Percentiles rank a stretch among this genome's conserved stretches.
Conservation (phyloP, 1,284 basidiomycete species). For the Ustilago bromivora region DNA sequence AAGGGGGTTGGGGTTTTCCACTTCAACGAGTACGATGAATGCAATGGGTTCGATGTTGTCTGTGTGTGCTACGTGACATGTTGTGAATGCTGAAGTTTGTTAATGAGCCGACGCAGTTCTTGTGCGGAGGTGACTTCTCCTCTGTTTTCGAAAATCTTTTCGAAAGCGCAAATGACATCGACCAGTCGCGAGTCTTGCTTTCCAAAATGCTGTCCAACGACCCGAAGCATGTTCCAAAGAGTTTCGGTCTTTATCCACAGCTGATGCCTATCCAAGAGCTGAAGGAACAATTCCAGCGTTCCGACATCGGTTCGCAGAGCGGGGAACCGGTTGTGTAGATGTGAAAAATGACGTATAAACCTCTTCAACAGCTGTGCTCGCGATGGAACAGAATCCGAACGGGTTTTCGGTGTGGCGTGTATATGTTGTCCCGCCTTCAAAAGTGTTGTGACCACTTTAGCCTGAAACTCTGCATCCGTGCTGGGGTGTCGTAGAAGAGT, state of each 20-base stretch:
- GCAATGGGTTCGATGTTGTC: neutral
- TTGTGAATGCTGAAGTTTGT: neutral
- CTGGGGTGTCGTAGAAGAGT: neutral
- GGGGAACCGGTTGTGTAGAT: constrained; percentile 14
- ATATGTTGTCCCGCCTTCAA: constrained; percentile 28
- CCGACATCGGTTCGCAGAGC: constrained; percentile 11
- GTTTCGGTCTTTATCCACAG: constrained; percentile 23
- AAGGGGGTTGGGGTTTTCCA: neutral
- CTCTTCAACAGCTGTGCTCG: constrained; percentile 32
- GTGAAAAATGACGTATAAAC: constrained; percentile 30
- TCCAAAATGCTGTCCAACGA: constrained; percentile 22
- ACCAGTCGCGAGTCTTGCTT: constrained; percentile 9
- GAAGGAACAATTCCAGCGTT: constrained; percentile 24
- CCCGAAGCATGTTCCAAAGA: constrained; percentile 36
- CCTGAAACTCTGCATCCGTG: neutral
- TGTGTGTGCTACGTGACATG: neutral
- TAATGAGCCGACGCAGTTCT: constrained; percentile 8
- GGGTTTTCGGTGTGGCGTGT: neutral
- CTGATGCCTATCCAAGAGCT: constrained; percentile 24
- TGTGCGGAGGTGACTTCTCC: constrained; percentile 14
- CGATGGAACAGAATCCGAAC: constrained; percentile 13
- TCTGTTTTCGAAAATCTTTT: constrained; percentile 21
- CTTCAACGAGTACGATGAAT: neutral
- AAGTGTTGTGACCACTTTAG: constrained; percentile 23
- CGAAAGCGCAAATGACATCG: constrained; percentile 26